These are phyloP conservation scores for Floccularia luteovirens DNA, from an alignment of 768 basidiomycete species.

Conservation along the genomic window DNA sequence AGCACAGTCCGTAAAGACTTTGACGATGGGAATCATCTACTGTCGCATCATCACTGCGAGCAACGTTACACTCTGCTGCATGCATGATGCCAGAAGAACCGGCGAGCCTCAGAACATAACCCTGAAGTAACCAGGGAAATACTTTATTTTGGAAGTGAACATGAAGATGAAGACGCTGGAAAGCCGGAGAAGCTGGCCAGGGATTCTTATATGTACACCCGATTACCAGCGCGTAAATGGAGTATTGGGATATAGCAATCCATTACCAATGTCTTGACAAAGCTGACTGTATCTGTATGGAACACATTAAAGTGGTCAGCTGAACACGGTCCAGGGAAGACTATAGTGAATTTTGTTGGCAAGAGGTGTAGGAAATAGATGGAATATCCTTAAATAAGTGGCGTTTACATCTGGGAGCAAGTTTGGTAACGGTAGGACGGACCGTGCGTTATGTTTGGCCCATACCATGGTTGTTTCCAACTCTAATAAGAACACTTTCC, in stretches of 20 bases:
- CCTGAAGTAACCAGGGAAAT: conserved; percentile 1
- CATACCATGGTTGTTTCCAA: too few relatives aligned
- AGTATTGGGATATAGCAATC: background rate
- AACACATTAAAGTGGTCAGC: background rate
- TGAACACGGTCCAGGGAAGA: background rate
- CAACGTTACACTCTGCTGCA: conserved; percentile 16
- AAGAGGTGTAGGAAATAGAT: too few relatives aligned
- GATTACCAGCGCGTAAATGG: too few relatives aligned
- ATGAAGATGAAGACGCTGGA: too few relatives aligned
- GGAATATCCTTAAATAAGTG: too few relatives aligned
- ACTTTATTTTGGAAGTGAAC: conserved; percentile 1
- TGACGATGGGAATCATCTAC: conserved; percentile 28
- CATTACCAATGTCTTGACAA: background rate
- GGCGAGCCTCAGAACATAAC: conserved; percentile 2
- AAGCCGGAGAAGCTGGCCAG: too few relatives aligned
- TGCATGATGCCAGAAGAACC: background rate
- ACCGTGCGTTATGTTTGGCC: too few relatives aligned
- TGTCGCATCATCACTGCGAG: conserved; percentile 14
- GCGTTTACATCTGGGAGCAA: too few relatives aligned
- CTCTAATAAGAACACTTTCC: too few relatives aligned
- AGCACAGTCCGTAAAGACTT: conserved; percentile 26
- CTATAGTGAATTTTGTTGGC: too few relatives aligned
- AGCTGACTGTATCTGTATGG: background rate
- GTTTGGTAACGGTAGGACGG: too few relatives aligned
- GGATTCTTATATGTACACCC: too few relatives aligned